Base-by-base conservation (phyloP, 139 green algal species). In the Chlamydomonas sphaeroides region DNA sequence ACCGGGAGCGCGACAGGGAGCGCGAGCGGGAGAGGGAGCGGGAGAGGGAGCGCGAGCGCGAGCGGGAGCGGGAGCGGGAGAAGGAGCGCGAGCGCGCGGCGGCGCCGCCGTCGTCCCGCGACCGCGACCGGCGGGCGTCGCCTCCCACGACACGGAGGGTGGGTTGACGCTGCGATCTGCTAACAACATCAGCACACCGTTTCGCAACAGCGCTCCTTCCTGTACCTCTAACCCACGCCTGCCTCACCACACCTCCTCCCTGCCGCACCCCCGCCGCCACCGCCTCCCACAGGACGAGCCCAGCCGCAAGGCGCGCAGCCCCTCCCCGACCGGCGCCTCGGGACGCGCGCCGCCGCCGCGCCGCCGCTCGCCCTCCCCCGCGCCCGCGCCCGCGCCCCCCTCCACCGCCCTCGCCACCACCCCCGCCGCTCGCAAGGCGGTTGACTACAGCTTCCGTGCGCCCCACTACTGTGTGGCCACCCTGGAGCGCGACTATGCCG, bases 401-500 rank as follows among this genome's bases (percentile, higher is more conserved):
- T 21, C 56, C 2, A 25, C 36, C 35, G 35, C 65, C 1, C 0
- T 35, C 5, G 35, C 35, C 8, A 35, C 65, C 35, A n/a, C 35
- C 15, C 65, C 65, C 5, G 33, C 63, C 33, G 10, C 35, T 32
- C 45, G 45, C 63, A 65, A 65, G 21, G 33, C 21, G 4, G 33
- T 45, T 26, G 76, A 83, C 20, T 83, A 83, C 76, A 45, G 76
- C 42, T 21, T 83, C 26, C 62, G 63, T 33, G 76, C 93, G 73
- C 81, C 88, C 7, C 56, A 70, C 45, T 75, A 85, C 68, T 78
- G 80, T 30, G 83, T 93, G 36, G 56, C 67, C 14, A 72, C 82
- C 1, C 10, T 41, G 4, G 65, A 87, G 71, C 86, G 88, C 0
- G 90, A 93, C 78, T 93, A 91, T 57, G 68, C 72, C 14, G 87